Percentiles rank a stretch among this genome's conserved stretches.
Evolutionary conservation across 2,329 filamentous ascomycete genomes (phyloP).

Genomic region (Calonectria pteridis): DNA sequence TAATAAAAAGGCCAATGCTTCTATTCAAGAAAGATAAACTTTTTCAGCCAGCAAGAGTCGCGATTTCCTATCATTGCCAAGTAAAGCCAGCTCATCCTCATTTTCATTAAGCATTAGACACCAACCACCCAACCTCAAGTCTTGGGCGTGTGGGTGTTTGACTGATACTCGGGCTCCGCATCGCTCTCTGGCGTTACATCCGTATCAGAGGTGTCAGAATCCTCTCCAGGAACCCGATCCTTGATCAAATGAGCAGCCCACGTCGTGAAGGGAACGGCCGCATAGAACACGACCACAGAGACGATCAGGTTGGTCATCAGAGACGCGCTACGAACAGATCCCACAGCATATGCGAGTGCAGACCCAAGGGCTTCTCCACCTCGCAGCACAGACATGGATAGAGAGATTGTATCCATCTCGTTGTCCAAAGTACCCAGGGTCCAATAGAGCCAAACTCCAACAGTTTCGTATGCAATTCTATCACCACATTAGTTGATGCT

Average conservation of each 20-base stretch:
- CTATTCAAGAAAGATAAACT: no score
- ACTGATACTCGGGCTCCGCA: background rate
- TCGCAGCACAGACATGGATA: background rate
- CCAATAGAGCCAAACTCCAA: background rate
- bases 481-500: background rate
- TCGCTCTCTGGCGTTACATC: background rate
- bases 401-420: background rate
- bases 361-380: background rate
- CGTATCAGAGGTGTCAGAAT: background rate
- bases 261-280: background rate
- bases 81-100: background rate
- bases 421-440: background rate
- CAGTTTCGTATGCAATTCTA: background rate
- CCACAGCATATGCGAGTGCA: background rate
- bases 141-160: background rate
- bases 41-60: no score
- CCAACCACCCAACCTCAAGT: background rate
- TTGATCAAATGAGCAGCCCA: background rate
- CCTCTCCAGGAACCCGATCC: background rate
- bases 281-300: background rate
- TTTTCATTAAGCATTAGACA: background rate
- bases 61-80: background rate
- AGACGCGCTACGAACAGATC: conserved; percentile 1
- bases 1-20: no score
- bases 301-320: background rate